A percentile compares a stretch with the other conserved stretches of the same genome.
Evolutionary conservation across 257 asterid species (phyloP).

Genomic region (Plectranthus barbatus): DNA sequence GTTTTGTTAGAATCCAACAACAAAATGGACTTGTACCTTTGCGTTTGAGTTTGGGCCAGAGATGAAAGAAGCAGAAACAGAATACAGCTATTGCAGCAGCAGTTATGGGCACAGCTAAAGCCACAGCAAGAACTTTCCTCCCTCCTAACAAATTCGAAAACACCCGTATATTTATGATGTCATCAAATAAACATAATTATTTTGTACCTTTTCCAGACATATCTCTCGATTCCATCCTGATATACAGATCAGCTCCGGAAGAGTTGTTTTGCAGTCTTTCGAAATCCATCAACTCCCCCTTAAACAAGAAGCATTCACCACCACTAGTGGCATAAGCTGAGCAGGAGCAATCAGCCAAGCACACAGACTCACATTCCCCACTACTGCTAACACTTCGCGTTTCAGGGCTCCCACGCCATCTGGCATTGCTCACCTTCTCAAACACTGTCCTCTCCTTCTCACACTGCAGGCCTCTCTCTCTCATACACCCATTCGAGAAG

Average conservation of each 20-base stretch:
- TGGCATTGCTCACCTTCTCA: background rate
- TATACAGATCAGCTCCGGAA: background rate
- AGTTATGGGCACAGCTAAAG: constrained; percentile 10
- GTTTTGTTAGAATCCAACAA: background rate
- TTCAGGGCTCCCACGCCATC: constrained; percentile 20
- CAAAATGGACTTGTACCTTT: constrained; percentile 1
- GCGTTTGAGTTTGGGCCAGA: constrained; percentile 13
- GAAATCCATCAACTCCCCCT: constrained; percentile 11
- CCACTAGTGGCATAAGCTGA: constrained; percentile 9
- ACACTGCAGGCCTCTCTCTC: constrained; percentile 8
- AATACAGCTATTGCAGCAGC: background rate
- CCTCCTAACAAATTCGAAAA: constrained; percentile 9
- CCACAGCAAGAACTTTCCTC: background rate
- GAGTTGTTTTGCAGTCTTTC: background rate
- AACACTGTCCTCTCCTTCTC: background rate
- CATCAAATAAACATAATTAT: background rate
- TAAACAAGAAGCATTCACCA: constrained; percentile 17
- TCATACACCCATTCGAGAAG: constrained; percentile 22
- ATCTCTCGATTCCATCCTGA: background rate
- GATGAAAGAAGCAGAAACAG: background rate
- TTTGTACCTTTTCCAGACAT: background rate
- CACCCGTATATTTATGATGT: background rate
- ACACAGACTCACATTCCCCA: constrained; percentile 11
- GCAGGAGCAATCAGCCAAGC: constrained; percentile 22
- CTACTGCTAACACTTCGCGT: background rate